Evolutionary conservation across 192 early-diverging fungal species (phyloP).

Genomic region (Coemansia sp.): DNA sequence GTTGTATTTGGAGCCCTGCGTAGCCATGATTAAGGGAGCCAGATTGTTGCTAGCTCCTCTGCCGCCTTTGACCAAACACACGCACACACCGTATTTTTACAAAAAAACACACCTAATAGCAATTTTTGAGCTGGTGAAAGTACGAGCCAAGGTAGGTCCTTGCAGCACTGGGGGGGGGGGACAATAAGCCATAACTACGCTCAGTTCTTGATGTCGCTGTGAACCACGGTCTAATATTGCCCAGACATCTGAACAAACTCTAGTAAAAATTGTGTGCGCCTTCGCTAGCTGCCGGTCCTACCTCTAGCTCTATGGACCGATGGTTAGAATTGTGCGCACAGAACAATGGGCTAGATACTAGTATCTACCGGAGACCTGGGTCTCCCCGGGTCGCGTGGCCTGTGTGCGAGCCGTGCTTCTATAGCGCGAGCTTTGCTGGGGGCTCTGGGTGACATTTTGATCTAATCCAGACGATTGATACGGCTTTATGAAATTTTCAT

Average conservation of each 20-base stretch:
- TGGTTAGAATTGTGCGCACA: constrained; percentile 22
- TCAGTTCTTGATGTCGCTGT: not conserved
- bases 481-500: not conserved
- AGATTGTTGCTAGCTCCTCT: too few species aligned
- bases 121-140: not conserved
- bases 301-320: not conserved
- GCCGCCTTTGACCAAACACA: too few species aligned
- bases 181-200: not conserved
- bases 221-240: not conserved
- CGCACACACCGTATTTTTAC: too few species aligned
- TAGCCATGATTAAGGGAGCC: too few species aligned
- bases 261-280: constrained; percentile 17
- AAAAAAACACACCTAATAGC: not conserved
- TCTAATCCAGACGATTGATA: not conserved
- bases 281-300: constrained; percentile 10
- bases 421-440: constrained; percentile 4
- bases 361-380: constrained; percentile 9
- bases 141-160: not conserved
- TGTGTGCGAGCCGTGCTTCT: constrained; percentile 12
- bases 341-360: constrained; percentile 4
- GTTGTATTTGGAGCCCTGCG: too few species aligned
- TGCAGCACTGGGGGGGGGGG: not conserved
- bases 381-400: constrained; percentile 12
- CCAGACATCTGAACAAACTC: not conserved
- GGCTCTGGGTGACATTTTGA: not conserved